Base-by-base conservation (phyloP, 306 rosid species). In the Lathyrus tuberosus region DNA sequence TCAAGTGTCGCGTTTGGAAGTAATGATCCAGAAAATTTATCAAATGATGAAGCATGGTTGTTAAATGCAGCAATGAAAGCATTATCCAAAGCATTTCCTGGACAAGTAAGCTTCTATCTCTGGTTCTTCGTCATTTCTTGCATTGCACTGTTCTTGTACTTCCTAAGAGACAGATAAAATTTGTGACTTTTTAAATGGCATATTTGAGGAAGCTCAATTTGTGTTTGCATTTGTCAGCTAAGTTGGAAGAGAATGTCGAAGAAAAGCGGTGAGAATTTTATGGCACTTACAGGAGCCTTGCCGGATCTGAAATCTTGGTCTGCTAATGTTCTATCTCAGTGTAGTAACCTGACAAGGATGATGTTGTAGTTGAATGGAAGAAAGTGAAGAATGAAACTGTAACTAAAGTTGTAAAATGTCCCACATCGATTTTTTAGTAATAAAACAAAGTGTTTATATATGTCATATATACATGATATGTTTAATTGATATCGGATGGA, bases 221-320 rank as follows among this genome's bases (percentile, higher is more conserved):
- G 70, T 63, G 40, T 79, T 74, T 72, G 71, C 60, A 52, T 78
- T 65, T 65, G 42, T n/a, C 96, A 90, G 98, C n/a, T 90, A 56
- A 84, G 81, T 81, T 94, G 96, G 99, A 91, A 94, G 87, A 89
- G 80, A 76, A 35, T 88, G 87, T 77, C 84, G 14, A 82, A 72
- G 52, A 80, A 52, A 69, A 65, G 48, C 24, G 97, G 99, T 67
- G 92, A 57, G 73, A 94, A 89, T 80, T 86, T 80, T 71, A 85
- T 91, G 82, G 96, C 96, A 73, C 66, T 94, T 49, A 91, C 97
- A 1, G 99, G 96, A 75, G 81, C 96, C 38, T 82, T 84, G 51
- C 97, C 96, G 22, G 88, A 93, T 68, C 59, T 88, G 74, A 44
- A 74, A 18, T 80, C 88, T 46, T 91, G 99, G 99, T 87, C 95